Base-by-base conservation (phyloP, 164 flowering plant species). In the Berberis vulgaris region DNA sequence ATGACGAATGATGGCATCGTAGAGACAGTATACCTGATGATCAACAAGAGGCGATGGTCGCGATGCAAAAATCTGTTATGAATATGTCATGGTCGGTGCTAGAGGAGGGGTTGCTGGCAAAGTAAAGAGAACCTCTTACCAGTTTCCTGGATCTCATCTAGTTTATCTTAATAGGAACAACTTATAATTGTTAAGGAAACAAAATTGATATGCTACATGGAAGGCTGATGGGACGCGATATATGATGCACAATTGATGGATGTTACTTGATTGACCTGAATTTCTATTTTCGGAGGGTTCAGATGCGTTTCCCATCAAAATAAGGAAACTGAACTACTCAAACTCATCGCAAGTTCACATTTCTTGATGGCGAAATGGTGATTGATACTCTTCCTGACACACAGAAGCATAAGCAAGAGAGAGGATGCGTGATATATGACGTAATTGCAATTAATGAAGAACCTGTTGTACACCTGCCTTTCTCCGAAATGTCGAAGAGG, bases 351-450 rank as follows among this genome's bases (percentile, higher is more conserved):
- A 52, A 52, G 13, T 6, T 52, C 54, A 52, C 54, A 11, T 52
- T 52, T 10, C n/a, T 52, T 12, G 54, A 95, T 79, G 99, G 99
- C 65, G 99, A 95, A 79, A 95, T 95, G 99, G 73, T 95, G 63
- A 95, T 95, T 65, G 99, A 95, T 67, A 89, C 87, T 4, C 26
- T 87, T 74, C 96, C 97, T 45, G 86, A 79, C 59, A 74, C 88
- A 52, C 72, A 26, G 26, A 26, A 26, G 26, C 26, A 69, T 54
- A 86, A 84, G 84, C 86, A 83, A 76, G 93, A 83, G 75, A 86
- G 99, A 62, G 84, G 98, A 84, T 95, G 91, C 73, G 86, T 95
- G 46, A 89, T 95, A 63, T 95, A 95, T 78, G 99, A 95, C 78
- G 63, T 95, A 69, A 88, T 95, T 81, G 89, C 90, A 60, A 64